Percentiles rank a stretch among this genome's conserved stretches.
These are phyloP conservation scores for Nadsonia fulvescens DNA, from an alignment of 805 yeast species.

Conservation along the genomic window DNA sequence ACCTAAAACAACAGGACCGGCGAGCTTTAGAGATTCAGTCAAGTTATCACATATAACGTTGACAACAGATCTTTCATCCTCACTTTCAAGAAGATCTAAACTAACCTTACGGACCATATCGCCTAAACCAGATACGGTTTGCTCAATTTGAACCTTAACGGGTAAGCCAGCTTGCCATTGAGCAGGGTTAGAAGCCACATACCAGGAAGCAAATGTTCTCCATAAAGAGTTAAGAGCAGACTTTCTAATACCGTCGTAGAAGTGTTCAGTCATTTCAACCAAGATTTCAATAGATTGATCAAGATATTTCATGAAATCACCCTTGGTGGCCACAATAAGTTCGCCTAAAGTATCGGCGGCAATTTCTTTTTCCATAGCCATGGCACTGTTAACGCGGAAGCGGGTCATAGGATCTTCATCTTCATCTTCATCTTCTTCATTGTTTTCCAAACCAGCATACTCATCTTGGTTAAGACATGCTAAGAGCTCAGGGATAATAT, in stretches of 20 bases:
- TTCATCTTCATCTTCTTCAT: slow-evolving; percentile 23
- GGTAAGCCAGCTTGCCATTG: slow-evolving; percentile 21
- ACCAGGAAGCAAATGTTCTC: slow-evolving; percentile 63
- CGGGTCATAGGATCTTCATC: slow-evolving; percentile 35
- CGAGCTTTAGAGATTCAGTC: slow-evolving; percentile 43
- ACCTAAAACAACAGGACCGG: slow-evolving; percentile 55
- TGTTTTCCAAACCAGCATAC: slow-evolving; percentile 23
- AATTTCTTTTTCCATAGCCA: slow-evolving; percentile 88
- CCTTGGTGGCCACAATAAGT: slow-evolving; percentile 73
- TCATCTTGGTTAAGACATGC: slow-evolving; percentile 77
- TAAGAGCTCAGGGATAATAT: slow-evolving; percentile 68
- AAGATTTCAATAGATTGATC: slow-evolving; percentile 45
- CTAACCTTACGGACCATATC: slow-evolving; percentile 52
- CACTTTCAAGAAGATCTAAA: slow-evolving; percentile 46
- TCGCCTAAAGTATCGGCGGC: slow-evolving; percentile 85
- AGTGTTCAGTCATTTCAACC: slow-evolving; percentile 58
- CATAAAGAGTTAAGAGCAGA: slow-evolving; percentile 69
- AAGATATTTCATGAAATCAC: slow-evolving; percentile 58
- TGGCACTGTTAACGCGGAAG: slow-evolving; percentile 80
- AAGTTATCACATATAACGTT: slow-evolving; percentile 59
- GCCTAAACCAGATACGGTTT: slow-evolving; percentile 42
- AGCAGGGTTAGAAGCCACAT: slow-evolving; percentile 12
- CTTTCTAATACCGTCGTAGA: slow-evolving; percentile 75
- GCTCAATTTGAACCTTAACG: slow-evolving; percentile 8
- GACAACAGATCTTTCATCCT: slow-evolving; percentile 71